Conservation (phyloP, 2,329 filamentous ascomycete species). For the Rachicladosporium sp. region DNA sequence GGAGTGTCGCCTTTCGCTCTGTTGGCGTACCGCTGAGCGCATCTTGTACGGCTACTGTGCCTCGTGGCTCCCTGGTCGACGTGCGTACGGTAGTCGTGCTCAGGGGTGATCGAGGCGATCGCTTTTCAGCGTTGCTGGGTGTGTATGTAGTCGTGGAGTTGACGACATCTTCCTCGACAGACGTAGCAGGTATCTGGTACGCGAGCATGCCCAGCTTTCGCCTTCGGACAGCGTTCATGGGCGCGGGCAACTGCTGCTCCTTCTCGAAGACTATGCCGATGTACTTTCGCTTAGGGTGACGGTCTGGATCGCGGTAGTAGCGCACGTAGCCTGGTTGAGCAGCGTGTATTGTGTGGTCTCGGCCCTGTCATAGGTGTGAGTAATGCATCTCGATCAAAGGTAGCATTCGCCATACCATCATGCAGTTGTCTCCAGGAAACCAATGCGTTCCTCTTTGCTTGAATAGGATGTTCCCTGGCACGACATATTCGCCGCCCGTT, state of each 20-base stretch:
- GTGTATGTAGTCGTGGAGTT: constrained; percentile 9
- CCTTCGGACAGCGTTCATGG: constrained; percentile 58
- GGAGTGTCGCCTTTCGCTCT: constrained; percentile 28
- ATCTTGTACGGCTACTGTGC: constrained; percentile 21
- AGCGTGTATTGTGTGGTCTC: constrained; percentile 92
- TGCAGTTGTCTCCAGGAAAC: constrained; percentile 91
- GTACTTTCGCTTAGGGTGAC: constrained; percentile 79
- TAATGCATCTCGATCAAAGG: neutral
- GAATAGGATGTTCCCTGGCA: constrained; percentile 96
- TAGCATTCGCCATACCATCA: constrained; percentile 41
- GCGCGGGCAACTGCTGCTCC: constrained; percentile 65
- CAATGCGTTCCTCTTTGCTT: constrained; percentile 89
- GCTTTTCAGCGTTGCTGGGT: constrained; percentile 6
- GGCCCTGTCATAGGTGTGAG: constrained; percentile 38
- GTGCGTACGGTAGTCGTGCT: constrained; percentile 10
- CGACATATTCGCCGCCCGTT: constrained; percentile 81
- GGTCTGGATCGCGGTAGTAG: constrained; percentile 81
- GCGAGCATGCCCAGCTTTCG: constrained; percentile 64
- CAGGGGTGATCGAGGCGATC: constrained; percentile 1
- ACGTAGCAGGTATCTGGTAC: constrained; percentile 24
- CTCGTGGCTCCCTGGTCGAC: constrained; percentile 11
- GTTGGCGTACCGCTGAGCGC: constrained; percentile 15
- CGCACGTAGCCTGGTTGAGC: constrained; percentile 80
- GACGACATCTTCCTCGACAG: constrained; percentile 6
- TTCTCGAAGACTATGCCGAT: constrained; percentile 88